phyloP scores from a whole-genome alignment of 768 basidiomycete species.

The Arthromyces matolae region DNA sequence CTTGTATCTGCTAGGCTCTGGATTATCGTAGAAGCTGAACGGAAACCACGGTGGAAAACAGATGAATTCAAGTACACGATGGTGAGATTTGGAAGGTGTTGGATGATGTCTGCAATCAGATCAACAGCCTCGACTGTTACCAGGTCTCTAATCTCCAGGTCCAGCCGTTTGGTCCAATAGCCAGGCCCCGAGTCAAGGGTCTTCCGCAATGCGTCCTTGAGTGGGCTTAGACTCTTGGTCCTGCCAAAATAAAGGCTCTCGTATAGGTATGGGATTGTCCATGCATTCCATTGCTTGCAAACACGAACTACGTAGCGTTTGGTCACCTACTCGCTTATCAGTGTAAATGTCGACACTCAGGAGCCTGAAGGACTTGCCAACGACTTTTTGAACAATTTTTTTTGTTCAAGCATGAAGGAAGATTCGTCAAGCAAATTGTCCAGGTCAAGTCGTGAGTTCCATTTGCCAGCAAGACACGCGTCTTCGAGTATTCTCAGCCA shows the following conservation, averaged over 20 bases:
- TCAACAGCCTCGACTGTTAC: neutral
- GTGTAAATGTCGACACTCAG: too few relatives aligned
- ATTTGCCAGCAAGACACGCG: slow-evolving; percentile 20
- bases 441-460: slow-evolving; percentile 19
- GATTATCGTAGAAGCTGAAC: slow-evolving; percentile 1
- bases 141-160: slow-evolving; percentile 17
- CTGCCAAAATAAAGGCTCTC: slow-evolving; percentile 20
- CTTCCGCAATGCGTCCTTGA: slow-evolving; percentile 11
- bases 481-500: slow-evolving; percentile 23
- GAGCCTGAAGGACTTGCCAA: too few relatives aligned
- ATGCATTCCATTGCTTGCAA: slow-evolving; percentile 22
- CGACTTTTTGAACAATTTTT: slow-evolving; percentile 15
- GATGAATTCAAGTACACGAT: slow-evolving; percentile 8
- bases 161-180: slow-evolving; percentile 17
- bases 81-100: slow-evolving; percentile 17
- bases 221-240: slow-evolving; percentile 5
- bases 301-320: slow-evolving; percentile 24
- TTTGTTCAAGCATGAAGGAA: slow-evolving; percentile 10
- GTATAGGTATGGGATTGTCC: slow-evolving; percentile 23
- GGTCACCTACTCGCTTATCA: too few relatives aligned
- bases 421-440: slow-evolving; percentile 13
- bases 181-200: slow-evolving; percentile 4
- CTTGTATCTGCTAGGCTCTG: slow-evolving; percentile 5
- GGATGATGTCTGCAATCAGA: slow-evolving; percentile 10
- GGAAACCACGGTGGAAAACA: neutral